Base-by-base conservation (phyloP, 179 eudicot species). In the Beta corolliflora region DNA sequence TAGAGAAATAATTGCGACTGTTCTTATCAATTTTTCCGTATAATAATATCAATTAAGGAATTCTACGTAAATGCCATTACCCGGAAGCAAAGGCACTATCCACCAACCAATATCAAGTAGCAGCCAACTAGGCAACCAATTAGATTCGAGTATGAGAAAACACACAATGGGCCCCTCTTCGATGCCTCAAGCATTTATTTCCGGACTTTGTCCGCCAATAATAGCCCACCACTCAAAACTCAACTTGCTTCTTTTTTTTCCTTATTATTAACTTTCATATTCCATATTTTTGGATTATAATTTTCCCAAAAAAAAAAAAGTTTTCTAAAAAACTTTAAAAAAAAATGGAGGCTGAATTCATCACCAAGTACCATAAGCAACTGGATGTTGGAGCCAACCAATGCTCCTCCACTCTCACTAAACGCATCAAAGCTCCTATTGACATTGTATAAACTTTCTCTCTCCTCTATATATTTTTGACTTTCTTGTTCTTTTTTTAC, bases 341-440 rank as follows among this genome's bases (percentile, higher is more conserved):
- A 73, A 79, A 31, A 67, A 84, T 77, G 84, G 91, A 91, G 79
- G 86, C 81, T 54, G 86, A 89, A 74, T 89, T 84, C 59, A 82
- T 90, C 53, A 31, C 80, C 60, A 91, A 88, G 79, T 80, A 86
- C 76, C 97, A 93, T 72, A 77, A 60, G 80, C 92, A 88, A 53
- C 88, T 89, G 16, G 70, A 83, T 5, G 79, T 85, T 48, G 82
- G 71, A 3, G 86, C 73, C 45, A 75, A 88, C 18, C 97, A 93
- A 86, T 93, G 97, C 36, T 78, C 89, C 80, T 93, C 97, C 6
- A 83, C 80, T 53, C 89, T 93, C 55, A 81, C 90, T 6, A 91
- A 90, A 82, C 91, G 83, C 78, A 87, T 93, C 89, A 89, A 89
- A 85, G 97, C 94, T 65, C 91, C 94, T 48, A 85, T 82, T 78